Percentiles rank a stretch among this genome's conserved stretches.
phyloP scores from a whole-genome alignment of 768 basidiomycete genomes.

The Suillus hirtellus region DNA sequence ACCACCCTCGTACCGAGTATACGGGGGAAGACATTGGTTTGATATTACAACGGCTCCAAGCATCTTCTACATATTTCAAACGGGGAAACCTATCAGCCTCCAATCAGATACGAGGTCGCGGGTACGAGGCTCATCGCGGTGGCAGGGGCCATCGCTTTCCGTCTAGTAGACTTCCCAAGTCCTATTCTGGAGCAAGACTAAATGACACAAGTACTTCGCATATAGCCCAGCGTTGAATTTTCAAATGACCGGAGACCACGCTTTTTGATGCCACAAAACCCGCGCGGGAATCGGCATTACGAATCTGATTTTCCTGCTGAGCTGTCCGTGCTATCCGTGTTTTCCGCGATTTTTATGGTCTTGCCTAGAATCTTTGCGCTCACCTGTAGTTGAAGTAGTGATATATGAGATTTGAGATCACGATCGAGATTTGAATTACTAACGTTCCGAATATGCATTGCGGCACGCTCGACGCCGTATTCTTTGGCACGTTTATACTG shows the following conservation, averaged over 20 bases:
- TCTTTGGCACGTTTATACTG: slow-evolving; percentile 81
- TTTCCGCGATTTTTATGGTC: slow-evolving; percentile 50
- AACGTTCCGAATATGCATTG: slow-evolving; percentile 83
- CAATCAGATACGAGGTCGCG: slow-evolving; percentile 21
- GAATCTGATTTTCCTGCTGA: slow-evolving; percentile 28
- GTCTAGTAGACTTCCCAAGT: slow-evolving; percentile 3
- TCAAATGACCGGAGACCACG: slow-evolving; percentile 1
- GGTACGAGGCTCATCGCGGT: slow-evolving; percentile 21
- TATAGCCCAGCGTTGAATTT: background rate
- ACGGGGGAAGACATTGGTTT: slow-evolving; percentile 49
- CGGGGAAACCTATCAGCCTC: slow-evolving; percentile 13
- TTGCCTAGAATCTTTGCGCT: slow-evolving; percentile 78
- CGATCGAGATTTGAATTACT: slow-evolving; percentile 24
- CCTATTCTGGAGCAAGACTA: slow-evolving; percentile 7
- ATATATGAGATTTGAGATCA: slow-evolving; percentile 19
- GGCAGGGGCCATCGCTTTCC: slow-evolving; percentile 7
- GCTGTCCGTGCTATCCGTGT: slow-evolving; percentile 32
- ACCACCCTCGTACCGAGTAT: slow-evolving; percentile 47
- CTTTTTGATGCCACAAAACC: background rate
- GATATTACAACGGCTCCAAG: slow-evolving; percentile 51
- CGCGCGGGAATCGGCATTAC: slow-evolving; percentile 17
- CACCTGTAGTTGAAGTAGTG: slow-evolving; percentile 47
- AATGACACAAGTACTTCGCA: background rate
- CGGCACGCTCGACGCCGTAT: slow-evolving; percentile 79
- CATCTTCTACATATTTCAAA: slow-evolving; percentile 25